phyloP scores from a whole-genome alignment of 768 basidiomycete species.

The Collybia sordida region DNA sequence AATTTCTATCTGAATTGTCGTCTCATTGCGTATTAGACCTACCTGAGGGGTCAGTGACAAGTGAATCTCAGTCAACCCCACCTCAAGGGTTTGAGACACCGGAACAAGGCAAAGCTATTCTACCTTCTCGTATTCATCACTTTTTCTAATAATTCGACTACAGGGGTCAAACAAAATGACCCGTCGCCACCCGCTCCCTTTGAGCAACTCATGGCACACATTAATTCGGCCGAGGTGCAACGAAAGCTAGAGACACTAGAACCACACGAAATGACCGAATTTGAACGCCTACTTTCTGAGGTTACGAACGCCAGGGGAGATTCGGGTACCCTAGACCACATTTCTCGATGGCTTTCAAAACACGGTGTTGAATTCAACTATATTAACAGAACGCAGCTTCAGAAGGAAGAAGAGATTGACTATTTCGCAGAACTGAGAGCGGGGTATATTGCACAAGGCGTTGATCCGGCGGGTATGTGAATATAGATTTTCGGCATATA shows the following conservation, averaged over 20 bases:
- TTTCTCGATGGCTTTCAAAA: slow-evolving; percentile 3
- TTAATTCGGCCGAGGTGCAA: not conserved
- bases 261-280: not conserved
- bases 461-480: not conserved
- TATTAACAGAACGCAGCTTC: not conserved
- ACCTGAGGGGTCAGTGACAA: not conserved
- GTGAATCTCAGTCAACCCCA: not conserved
- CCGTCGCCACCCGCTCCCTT: slow-evolving; percentile 1
- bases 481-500: too few species aligned
- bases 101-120: too few species aligned
- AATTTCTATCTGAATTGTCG: not conserved
- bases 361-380: slow-evolving; percentile 5
- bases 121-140: too few species aligned
- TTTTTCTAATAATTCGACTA: not conserved
- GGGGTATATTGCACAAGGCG: not conserved
- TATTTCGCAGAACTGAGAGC: slow-evolving; percentile 2
- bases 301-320: not conserved
- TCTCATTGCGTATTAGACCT: not conserved
- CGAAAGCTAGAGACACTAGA: not conserved
- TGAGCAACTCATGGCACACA: slow-evolving; percentile 5
- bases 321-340: not conserved
- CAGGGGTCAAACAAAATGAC: not conserved
- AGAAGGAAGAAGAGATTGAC: slow-evolving; percentile 2
- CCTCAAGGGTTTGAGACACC: too few species aligned
- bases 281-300: not conserved